phyloP scores from a whole-genome alignment of 2,329 filamentous ascomycete genomes.

The Epichloe uncinata region DNA sequence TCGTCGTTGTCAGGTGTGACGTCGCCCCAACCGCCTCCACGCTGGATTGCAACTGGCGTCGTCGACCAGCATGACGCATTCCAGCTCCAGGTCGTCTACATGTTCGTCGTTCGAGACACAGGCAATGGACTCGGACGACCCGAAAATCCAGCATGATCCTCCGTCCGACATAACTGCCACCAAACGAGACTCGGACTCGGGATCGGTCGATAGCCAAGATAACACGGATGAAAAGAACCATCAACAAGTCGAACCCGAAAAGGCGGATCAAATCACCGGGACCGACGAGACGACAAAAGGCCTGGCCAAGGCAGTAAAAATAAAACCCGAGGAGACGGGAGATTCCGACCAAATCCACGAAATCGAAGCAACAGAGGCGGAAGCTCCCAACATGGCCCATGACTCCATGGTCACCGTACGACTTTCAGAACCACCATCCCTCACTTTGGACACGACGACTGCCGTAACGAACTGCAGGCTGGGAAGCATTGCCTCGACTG shows the following conservation, averaged over 20 bases:
- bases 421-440: constrained; percentile 48
- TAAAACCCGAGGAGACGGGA: neutral
- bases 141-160: constrained; percentile 14
- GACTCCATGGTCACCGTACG: constrained; percentile 71
- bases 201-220: neutral
- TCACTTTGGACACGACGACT: constrained; percentile 36
- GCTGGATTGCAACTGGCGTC: constrained; percentile 12
- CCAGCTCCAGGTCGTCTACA: constrained; percentile 12
- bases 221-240: neutral
- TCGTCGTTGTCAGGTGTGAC: constrained; percentile 2
- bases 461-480: constrained; percentile 11
- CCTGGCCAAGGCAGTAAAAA: neutral
- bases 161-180: constrained; percentile 12
- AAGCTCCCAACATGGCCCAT: constrained; percentile 29
- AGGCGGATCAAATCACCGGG: neutral
- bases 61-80: constrained; percentile 15
- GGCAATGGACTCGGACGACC: constrained; percentile 17
- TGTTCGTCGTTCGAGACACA: constrained; percentile 9
- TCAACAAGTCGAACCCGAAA: neutral
- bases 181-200: constrained; percentile 5
- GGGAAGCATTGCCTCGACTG: constrained; percentile 6
- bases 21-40: neutral
- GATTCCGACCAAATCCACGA: constrained; percentile 9
- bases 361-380: constrained; percentile 13
- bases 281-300: neutral